A percentile compares a stretch with the other conserved stretches of the same genome.
Evolutionary conservation across 129 eudicot genomes (phyloP).

Genomic region (Calendula officinalis): DNA sequence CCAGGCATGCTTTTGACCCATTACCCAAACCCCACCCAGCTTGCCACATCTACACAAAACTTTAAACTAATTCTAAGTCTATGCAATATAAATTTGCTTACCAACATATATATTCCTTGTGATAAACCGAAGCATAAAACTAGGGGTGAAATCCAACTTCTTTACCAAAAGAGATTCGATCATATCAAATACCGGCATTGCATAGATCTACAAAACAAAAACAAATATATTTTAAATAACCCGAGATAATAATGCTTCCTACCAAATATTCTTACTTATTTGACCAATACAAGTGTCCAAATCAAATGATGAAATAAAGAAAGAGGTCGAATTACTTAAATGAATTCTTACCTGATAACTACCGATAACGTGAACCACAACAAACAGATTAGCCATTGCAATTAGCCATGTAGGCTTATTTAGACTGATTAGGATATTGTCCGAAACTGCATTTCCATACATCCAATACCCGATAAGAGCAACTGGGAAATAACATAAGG

Average conservation of each 20-base stretch:
- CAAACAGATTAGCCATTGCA: constrained; percentile 50
- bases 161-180: constrained; percentile 60
- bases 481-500: constrained; percentile 58
- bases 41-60: not conserved
- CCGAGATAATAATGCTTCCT: not conserved
- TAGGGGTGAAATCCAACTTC: constrained; percentile 53
- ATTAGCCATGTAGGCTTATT: constrained; percentile 50
- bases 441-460: constrained; percentile 40
- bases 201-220: constrained; percentile 36
- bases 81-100: constrained; percentile 23
- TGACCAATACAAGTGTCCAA: too few species aligned
- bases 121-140: constrained; percentile 42
- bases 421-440: constrained; percentile 41
- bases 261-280: too few species aligned
- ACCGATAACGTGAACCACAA: constrained; percentile 9
- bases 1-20: not conserved
- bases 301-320: not conserved
- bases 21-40: too few species aligned
- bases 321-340: too few species aligned
- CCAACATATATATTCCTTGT: constrained; percentile 62
- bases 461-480: constrained; percentile 20
- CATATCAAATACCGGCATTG: constrained; percentile 36
- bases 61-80: not conserved
- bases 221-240: not conserved
- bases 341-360: constrained; percentile 46